Evolutionary conservation across 2,329 filamentous ascomycete genomes (phyloP).

Genomic region (Nothopassalora personata): DNA sequence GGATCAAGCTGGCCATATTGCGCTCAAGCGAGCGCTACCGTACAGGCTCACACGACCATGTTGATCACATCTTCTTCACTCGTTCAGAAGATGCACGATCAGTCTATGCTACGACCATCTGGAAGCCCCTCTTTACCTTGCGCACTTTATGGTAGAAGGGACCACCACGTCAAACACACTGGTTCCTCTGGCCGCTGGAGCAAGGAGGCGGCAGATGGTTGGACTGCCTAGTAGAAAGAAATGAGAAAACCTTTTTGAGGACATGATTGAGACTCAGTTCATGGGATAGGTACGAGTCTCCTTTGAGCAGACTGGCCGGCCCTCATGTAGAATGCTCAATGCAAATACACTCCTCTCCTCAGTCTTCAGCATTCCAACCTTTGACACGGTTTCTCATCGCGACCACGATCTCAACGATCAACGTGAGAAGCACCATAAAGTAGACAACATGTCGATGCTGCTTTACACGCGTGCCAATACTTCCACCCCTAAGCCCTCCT

Average conservation of each 20-base stretch:
- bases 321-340: no score
- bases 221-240: conserved; percentile 20
- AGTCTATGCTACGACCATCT: conserved; percentile 21
- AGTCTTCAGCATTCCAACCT: no score
- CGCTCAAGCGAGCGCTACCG: conserved; percentile 10
- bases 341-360: no score
- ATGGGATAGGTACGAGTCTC: conserved; percentile 3
- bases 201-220: not conserved
- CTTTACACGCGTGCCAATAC: not conserved
- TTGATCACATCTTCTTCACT: conserved; percentile 32
- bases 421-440: no score
- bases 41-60: conserved; percentile 18
- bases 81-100: conserved; percentile 28
- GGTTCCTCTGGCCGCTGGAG: not conserved
- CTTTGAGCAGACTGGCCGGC: not conserved
- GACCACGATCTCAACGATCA: no score
- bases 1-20: conserved; percentile 11
- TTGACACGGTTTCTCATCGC: no score
- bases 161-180: no score
- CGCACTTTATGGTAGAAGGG: not conserved
- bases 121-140: not conserved
- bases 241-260: conserved; percentile 10
- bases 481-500: not conserved
- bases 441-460: not conserved
- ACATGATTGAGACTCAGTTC: not conserved